These are phyloP conservation scores for Shiraia bambusicola DNA, from an alignment of 2,329 filamentous ascomycete species.

Conservation along the genomic window DNA sequence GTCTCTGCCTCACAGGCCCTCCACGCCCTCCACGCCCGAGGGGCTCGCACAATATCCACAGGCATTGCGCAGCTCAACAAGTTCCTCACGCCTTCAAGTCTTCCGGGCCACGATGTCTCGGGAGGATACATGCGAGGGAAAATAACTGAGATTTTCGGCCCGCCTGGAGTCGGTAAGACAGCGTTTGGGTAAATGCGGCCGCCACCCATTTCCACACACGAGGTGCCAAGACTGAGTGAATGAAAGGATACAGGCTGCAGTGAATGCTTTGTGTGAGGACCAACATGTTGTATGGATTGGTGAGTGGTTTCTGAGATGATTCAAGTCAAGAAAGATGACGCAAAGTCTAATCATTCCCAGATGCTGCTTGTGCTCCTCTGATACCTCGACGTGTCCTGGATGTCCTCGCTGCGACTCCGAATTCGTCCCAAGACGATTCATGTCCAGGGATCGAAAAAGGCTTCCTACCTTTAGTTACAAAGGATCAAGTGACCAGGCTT, in stretches of 20 bases:
- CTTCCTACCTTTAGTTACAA: conserved; percentile 16
- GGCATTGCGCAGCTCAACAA: conserved; percentile 53
- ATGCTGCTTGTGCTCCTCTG: conserved; percentile 55
- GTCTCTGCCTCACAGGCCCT: conserved; percentile 74
- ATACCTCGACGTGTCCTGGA: conserved; percentile 51
- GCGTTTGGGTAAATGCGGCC: conserved; percentile 66
- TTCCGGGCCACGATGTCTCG: conserved; percentile 22
- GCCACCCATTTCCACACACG: conserved; percentile 12
- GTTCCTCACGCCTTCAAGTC: conserved; percentile 35
- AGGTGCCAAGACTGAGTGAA: conserved; percentile 27
- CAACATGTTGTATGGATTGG: conserved; percentile 79
- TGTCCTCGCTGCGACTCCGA: conserved; percentile 41
- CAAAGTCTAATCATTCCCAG: conserved; percentile 34
- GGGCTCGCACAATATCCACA: conserved; percentile 50
- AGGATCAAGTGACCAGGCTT: conserved; percentile 46
- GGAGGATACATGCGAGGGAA: conserved; percentile 71
- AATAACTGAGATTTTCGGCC: conserved; percentile 84
- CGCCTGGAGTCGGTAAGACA: conserved; percentile 83
- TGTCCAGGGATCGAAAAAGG: conserved; percentile 1
- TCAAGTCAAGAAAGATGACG: conserved; percentile 15
- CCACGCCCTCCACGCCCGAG: conserved; percentile 57
- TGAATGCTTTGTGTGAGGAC: conserved; percentile 62
- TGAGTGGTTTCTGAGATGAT: conserved; percentile 47
- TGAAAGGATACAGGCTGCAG: conserved; percentile 68
- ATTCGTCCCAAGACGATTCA: conserved; percentile 1